A percentile compares a stretch with the other conserved stretches of the same genome.
phyloP scores from a whole-genome alignment of 257 asterid species.

The Solanum microdontum region DNA sequence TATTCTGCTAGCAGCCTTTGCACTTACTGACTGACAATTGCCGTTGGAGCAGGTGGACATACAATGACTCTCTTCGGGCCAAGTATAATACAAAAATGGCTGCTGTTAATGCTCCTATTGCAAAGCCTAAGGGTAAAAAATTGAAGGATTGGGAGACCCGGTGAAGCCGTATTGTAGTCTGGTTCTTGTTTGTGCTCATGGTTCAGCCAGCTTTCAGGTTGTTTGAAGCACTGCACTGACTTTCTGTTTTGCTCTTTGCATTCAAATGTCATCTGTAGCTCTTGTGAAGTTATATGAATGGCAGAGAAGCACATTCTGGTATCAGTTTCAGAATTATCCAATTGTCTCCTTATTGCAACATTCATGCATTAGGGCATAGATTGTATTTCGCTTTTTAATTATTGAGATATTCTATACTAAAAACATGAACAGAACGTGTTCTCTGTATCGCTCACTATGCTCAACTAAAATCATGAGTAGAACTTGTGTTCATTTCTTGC shows the following conservation, averaged over 20 bases:
- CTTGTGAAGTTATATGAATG: not conserved
- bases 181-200: not conserved
- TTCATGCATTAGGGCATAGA: not conserved
- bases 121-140: slow-evolving; percentile 85
- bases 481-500: not conserved
- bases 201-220: not conserved
- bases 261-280: not conserved
- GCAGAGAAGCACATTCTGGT: not conserved
- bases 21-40: not conserved
- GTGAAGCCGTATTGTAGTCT: slow-evolving; percentile 9
- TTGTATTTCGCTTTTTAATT: not conserved
- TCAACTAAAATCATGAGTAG: not conserved
- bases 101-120: slow-evolving; percentile 74
- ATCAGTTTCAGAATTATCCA: not conserved
- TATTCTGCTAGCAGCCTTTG: not conserved
- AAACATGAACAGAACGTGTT: not conserved
- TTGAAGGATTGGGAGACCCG: slow-evolving; percentile 70
- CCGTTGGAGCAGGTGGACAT: slow-evolving; percentile 72
- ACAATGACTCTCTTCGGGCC: slow-evolving; percentile 70
- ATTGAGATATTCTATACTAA: not conserved
- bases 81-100: slow-evolving; percentile 93
- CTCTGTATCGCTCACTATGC: not conserved
- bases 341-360: not conserved
- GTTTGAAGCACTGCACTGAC: not conserved
- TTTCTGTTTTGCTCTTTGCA: not conserved